Percentiles rank a stretch among this genome's conserved stretches.
Evolutionary conservation across 352 stramenopile genomes (phyloP).

Genomic region (Phytophthora fragariaefolia): DNA sequence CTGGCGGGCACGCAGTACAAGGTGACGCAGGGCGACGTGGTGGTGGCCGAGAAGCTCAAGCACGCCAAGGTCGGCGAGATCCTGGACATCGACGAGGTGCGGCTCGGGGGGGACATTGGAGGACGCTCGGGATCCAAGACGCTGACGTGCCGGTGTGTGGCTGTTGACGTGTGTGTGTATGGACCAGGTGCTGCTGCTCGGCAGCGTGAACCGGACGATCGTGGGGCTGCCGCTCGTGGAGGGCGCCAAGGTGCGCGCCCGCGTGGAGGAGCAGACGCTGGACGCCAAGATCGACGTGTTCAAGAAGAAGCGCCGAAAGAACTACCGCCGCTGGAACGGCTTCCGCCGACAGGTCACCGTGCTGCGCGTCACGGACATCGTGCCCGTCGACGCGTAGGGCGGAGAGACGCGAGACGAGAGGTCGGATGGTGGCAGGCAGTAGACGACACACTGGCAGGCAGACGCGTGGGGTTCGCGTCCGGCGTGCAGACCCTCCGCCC

Average conservation of each 20-base stretch:
- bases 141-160: no score
- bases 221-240: conserved; percentile 74
- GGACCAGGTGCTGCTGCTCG: conserved; percentile 72
- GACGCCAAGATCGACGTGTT: conserved; percentile 91
- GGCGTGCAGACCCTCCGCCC: no score
- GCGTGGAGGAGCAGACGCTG: conserved; percentile 88
- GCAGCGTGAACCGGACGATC: conserved; percentile 87
- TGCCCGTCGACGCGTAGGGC: conserved; percentile 56
- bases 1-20: conserved; percentile 89
- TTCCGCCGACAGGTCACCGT: conserved; percentile 88
- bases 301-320: conserved; percentile 92
- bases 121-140: no score
- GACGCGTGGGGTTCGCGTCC: no score
- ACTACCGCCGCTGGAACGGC: conserved; percentile 89
- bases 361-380: conserved; percentile 83
- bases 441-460: conserved; percentile 7
- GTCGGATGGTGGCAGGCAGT: no score
- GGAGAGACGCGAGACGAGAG: no score
- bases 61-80: conserved; percentile 86
- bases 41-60: conserved; percentile 88
- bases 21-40: conserved; percentile 84
- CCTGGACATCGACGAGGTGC: conserved; percentile 78
- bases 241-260: conserved; percentile 75
- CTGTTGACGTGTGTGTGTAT: conserved; percentile 5
- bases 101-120: no score